These are phyloP conservation scores for Pseudotulostoma volvatum DNA, from an alignment of 495 filamentous ascomycete species.

Conservation along the genomic window DNA sequence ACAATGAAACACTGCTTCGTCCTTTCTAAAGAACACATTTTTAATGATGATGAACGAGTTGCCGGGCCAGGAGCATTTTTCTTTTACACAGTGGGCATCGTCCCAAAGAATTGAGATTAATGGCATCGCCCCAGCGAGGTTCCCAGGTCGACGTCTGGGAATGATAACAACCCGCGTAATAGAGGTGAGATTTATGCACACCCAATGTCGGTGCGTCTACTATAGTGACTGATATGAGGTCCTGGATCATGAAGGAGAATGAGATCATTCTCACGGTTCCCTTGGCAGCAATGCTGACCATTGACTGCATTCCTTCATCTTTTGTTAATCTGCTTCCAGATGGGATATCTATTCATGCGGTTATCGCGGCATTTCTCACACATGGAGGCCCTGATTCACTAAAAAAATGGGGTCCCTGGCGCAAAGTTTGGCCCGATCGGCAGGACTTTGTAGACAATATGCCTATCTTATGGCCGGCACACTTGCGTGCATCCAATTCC, in stretches of 20 bases:
- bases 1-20: too few species aligned
- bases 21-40: too few species aligned
- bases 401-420: conserved; percentile 37
- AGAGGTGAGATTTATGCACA: conserved; percentile 32
- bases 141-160: conserved; percentile 56
- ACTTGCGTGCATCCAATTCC: conserved; percentile 12
- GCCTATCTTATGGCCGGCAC: conserved; percentile 50
- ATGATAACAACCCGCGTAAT: conserved; percentile 51
- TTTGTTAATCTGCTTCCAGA: conserved; percentile 28
- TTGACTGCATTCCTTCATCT: conserved; percentile 37
- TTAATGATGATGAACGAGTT: conserved; percentile 21
- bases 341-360: conserved; percentile 45
- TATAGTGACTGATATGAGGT: neutral
- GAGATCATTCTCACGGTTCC: conserved; percentile 43
- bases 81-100: conserved; percentile 46
- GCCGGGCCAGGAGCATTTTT: conserved; percentile 30
- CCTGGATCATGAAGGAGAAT: neutral
- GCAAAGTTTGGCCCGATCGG: conserved; percentile 46
- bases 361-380: conserved; percentile 54
- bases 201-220: neutral
- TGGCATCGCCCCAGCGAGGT: conserved; percentile 39
- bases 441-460: conserved; percentile 43
- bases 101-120: conserved; percentile 39
- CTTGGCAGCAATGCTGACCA: conserved; percentile 41
- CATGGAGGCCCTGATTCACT: conserved; percentile 23